Base-by-base conservation (phyloP, 1,284 basidiomycete genomes). In the Marasmius fiardii region DNA sequence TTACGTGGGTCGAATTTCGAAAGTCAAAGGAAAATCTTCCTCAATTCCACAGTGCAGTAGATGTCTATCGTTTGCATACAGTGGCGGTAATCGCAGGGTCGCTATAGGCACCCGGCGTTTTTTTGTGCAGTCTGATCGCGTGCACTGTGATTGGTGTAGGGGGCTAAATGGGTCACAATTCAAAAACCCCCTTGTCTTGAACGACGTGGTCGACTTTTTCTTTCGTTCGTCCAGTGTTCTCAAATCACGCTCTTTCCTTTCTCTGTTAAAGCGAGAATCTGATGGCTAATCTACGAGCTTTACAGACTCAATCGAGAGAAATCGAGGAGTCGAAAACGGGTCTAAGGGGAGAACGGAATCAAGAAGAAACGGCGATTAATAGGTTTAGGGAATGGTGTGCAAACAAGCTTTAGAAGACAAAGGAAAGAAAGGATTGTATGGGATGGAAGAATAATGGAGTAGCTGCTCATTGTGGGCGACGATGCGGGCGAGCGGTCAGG, bases 171-270 rank as follows among this genome's bases (percentile, higher is more conserved):
- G 47, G 47, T 49, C 47, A 49, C 47, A 49, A 49, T 49, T 49
- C 28, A 49, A 49, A 49, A 8, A 10, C 44, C 28, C 47, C 31
- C 47, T 49, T 49, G 24, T 49, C 47, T 49, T 49, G 18, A 23
- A 49, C 47, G 47, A 33, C 47, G 24, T 49, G 47, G 28, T 41
- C 39, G 20, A 7, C 47, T 33, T 49, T n/a, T 49, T 49, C 23
- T 26, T 33, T 26, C 47, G 12, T 31, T 31, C 26, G n/a, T 16
- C 24, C 47, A 26, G 8, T 26, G 6, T 49, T 16, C 28, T 16
- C 47, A 31, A 26, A 23, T 16, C 14, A 6, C 28, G n/a, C 18
- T 8, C 20, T 49, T 26, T 18, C 14, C 47, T 31, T 12, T 8
- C 24, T 20, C 10, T 16, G n/a, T 49, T 31, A 11, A 33, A 28